These are phyloP conservation scores for Chlamydomonas urium DNA, from an alignment of 139 green algal species.

Conservation along the genomic window DNA sequence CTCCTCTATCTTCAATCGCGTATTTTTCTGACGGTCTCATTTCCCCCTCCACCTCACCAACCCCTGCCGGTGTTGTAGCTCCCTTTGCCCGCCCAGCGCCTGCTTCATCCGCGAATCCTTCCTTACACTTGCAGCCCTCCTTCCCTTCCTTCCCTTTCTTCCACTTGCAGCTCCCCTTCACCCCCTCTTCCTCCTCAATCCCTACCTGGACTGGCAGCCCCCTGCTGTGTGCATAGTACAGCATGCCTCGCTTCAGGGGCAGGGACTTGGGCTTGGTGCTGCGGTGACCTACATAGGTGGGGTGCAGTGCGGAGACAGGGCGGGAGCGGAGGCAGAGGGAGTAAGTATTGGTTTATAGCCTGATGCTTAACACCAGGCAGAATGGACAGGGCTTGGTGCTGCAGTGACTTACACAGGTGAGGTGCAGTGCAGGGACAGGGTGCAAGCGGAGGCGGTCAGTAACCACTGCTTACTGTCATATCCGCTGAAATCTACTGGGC, in stretches of 20 bases:
- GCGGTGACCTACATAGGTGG: conserved; percentile 56
- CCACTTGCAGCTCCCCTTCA: too few relatives aligned
- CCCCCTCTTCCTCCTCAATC: too few relatives aligned
- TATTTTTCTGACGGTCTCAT: too few relatives aligned
- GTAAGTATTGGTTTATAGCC: not conserved
- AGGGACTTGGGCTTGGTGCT: conserved; percentile 58
- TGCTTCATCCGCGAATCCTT: not conserved
- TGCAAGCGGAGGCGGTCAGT: not conserved
- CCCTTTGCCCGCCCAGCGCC: too few relatives aligned
- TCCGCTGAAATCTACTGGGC: too few relatives aligned
- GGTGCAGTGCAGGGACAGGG: not conserved
- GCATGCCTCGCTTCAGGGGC: conserved; percentile 86
- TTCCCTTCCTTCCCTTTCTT: not conserved
- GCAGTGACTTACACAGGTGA: not conserved
- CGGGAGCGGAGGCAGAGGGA: not conserved
- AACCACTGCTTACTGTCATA: not conserved
- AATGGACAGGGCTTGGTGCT: not conserved
- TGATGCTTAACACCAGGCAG: not conserved
- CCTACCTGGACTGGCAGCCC: conserved; percentile 73
- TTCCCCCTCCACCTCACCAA: too few relatives aligned
- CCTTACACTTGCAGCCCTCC: not conserved
- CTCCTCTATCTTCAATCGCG: too few relatives aligned
- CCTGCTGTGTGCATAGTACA: conserved; percentile 76
- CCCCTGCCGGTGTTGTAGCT: too few relatives aligned
- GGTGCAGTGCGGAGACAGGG: too few relatives aligned